Percentiles rank a stretch among this genome's conserved stretches.
phyloP scores from a whole-genome alignment of 2,329 filamentous ascomycete genomes.

The Alternaria longipes region DNA sequence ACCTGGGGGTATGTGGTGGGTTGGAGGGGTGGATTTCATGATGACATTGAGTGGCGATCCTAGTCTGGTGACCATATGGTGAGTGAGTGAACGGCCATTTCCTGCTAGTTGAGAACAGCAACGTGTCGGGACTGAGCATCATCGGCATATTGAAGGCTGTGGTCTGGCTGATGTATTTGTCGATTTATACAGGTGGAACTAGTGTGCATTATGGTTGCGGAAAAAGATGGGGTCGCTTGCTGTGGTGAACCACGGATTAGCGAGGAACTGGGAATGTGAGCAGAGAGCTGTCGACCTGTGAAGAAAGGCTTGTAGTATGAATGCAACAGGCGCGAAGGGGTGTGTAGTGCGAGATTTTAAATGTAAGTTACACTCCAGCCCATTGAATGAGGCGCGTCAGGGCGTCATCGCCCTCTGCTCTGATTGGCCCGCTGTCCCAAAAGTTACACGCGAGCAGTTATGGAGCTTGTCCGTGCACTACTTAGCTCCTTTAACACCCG shows the following conservation, averaged over 20 bases:
- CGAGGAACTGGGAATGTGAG: constrained; percentile 6
- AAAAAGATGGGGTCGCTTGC: constrained; percentile 20
- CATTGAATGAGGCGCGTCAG: constrained; percentile 21
- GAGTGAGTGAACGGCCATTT: constrained; percentile 6
- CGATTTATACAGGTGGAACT: constrained; percentile 18
- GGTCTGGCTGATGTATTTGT: constrained; percentile 19
- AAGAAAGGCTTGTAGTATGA: constrained; percentile 3
- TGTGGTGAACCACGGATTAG: constrained; percentile 23
- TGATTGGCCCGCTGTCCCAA: constrained; percentile 21
- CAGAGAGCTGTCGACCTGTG: constrained; percentile 5
- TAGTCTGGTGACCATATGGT: constrained; percentile 19
- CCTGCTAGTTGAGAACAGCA: constrained; percentile 3
- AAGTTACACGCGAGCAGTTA: constrained; percentile 32
- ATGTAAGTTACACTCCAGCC: constrained; percentile 19
- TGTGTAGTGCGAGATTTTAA: constrained; percentile 22
- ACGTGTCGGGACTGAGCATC: constrained; percentile 12
- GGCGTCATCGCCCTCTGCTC: constrained; percentile 21
- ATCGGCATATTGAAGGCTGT: constrained; percentile 16
- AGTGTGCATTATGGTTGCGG: constrained; percentile 22
- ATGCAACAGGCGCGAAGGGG: constrained; percentile 9
- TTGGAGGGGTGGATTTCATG: constrained; percentile 36
- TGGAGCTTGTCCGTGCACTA: constrained; percentile 20
- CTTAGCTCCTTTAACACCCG: constrained; percentile 9
- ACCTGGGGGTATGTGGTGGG: constrained; percentile 28
- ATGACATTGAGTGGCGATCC: constrained; percentile 31